Base-by-base conservation (phyloP, 306 rosid species). In the Canavalia ensiformis region DNA sequence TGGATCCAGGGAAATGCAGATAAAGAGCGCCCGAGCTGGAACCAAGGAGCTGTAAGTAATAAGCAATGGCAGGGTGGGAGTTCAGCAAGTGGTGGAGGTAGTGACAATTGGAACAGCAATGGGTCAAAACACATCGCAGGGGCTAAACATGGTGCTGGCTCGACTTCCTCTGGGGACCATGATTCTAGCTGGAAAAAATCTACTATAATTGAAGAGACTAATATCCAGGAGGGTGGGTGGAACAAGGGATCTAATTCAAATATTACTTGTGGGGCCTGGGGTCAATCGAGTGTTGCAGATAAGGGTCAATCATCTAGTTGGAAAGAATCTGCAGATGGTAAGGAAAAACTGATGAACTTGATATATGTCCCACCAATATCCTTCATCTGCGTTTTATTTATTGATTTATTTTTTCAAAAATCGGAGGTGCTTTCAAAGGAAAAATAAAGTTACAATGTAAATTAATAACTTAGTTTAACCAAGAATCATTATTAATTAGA, bases 251-350 rank as follows among this genome's bases (percentile, higher is more conserved):
- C 81, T 5, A 84, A 44, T 33, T 84, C 88, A 35, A 74, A 44
- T 50, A 82, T 41, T 9, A 8, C n/a, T 37, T 41, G 30, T 65
- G 1, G 49, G 54, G 54, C 28, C 68, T 75, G 87, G 87, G 71
- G 74, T 45, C 81, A 79, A 75, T 72, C 91, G 45, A 68, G 59
- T 80, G 80, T 75, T 68, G 71, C 82, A 62, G 88, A 77, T 4
- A 74, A 72, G 54, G 85, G 78, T 66, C 90, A 77, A 52, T 64
- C 91, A 55, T 79, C 88, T 33, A 60, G 78, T 69, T 86, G 82
- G 89, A 85, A 78, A 67, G 78, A 44, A 25, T 50, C 89, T 12
- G 71, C 68, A 62, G 85, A 80, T 62, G 88, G 87, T 83, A 77
- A 69, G 80, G 72, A 78, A 50, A 49, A 67, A 65, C 25, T 30